These are phyloP conservation scores for Geotrichum europaeum DNA, from an alignment of 1,139 yeast species.

Conservation along the genomic window DNA sequence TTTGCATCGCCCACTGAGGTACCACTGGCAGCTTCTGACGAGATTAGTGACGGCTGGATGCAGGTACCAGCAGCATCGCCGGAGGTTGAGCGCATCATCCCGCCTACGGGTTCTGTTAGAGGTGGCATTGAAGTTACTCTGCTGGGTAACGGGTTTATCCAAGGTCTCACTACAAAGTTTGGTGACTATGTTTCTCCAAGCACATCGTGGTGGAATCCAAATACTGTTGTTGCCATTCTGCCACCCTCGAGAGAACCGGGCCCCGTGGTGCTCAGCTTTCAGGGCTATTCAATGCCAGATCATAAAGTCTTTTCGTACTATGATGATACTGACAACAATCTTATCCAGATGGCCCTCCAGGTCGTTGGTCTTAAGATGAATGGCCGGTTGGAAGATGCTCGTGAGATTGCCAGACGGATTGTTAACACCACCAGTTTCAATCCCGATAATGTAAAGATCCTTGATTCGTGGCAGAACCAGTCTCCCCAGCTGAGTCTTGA, in stretches of 20 bases:
- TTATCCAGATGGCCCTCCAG: conserved; percentile 83
- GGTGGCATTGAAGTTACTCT: conserved; percentile 92
- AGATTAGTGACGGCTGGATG: background rate
- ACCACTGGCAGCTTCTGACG: conserved; percentile 9
- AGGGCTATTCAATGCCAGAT: conserved; percentile 36
- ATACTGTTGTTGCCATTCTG: conserved; percentile 79
- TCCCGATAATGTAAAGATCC: conserved; percentile 3
- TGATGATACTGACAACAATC: conserved; percentile 88
- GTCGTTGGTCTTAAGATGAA: conserved; percentile 91
- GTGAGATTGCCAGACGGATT: conserved; percentile 76
- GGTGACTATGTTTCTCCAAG: conserved; percentile 78
- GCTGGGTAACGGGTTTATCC: conserved; percentile 74
- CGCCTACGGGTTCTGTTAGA: conserved; percentile 86
- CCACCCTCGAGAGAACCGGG: conserved; percentile 87
- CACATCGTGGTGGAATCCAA: conserved; percentile 88
- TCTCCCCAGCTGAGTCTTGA: conserved; percentile 33
- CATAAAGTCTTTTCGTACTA: conserved; percentile 69
- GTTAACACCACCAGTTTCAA: conserved; percentile 36
- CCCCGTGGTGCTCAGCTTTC: conserved; percentile 78
- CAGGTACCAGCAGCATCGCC: conserved; percentile 37
- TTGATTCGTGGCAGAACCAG: conserved; percentile 4
- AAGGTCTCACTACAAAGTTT: conserved; percentile 73
- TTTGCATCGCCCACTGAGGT: conserved; percentile 10
- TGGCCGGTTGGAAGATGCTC: conserved; percentile 84
- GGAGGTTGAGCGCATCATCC: conserved; percentile 72